Evolutionary conservation across 2,329 filamentous ascomycete genomes (phyloP).

Genomic region (Tolypocladium inflatum): DNA sequence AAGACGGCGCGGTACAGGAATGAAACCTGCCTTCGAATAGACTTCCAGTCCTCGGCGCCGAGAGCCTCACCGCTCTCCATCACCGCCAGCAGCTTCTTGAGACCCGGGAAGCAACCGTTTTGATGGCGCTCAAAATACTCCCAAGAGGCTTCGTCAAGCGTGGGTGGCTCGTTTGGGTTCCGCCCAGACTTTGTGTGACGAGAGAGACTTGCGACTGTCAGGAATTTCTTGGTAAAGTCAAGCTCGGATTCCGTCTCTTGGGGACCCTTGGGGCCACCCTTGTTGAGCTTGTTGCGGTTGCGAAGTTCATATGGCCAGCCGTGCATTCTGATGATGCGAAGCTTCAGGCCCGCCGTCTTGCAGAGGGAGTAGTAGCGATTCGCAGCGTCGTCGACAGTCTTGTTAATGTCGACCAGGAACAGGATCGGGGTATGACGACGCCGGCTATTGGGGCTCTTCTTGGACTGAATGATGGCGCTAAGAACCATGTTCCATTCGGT

Average conservation of each 20-base stretch:
- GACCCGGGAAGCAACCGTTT: slow-evolving; percentile 17
- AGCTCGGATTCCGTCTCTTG: not conserved
- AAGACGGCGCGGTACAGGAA: slow-evolving; percentile 29
- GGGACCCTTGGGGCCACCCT: not conserved
- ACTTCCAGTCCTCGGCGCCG: slow-evolving; percentile 16
- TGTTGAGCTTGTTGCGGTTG: slow-evolving; percentile 19
- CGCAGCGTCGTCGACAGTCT: slow-evolving; percentile 34
- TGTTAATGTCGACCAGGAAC: slow-evolving; percentile 38
- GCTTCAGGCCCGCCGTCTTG: slow-evolving; percentile 20
- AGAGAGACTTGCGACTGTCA: slow-evolving; percentile 15
- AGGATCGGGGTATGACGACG: slow-evolving; percentile 23
- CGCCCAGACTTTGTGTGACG: slow-evolving; percentile 6
- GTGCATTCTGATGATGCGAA: slow-evolving; percentile 28
- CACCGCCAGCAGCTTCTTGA: slow-evolving; percentile 26
- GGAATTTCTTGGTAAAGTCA: slow-evolving; percentile 27
- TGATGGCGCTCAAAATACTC: slow-evolving; percentile 25
- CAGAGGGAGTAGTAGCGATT: slow-evolving; percentile 29
- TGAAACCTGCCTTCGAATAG: slow-evolving; percentile 20
- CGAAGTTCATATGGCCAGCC: slow-evolving; percentile 28
- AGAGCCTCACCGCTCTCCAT: slow-evolving; percentile 17
- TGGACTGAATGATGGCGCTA: slow-evolving; percentile 26
- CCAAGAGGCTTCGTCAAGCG: slow-evolving; percentile 34
- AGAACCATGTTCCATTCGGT: slow-evolving; percentile 36
- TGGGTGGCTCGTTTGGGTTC: slow-evolving; percentile 21
- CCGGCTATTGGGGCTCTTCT: slow-evolving; percentile 11